A percentile compares a stretch with the other conserved stretches of the same genome.
These are phyloP conservation scores for Veloporphyrellus conicus DNA, from an alignment of 1,284 basidiomycete species.

Conservation along the genomic window DNA sequence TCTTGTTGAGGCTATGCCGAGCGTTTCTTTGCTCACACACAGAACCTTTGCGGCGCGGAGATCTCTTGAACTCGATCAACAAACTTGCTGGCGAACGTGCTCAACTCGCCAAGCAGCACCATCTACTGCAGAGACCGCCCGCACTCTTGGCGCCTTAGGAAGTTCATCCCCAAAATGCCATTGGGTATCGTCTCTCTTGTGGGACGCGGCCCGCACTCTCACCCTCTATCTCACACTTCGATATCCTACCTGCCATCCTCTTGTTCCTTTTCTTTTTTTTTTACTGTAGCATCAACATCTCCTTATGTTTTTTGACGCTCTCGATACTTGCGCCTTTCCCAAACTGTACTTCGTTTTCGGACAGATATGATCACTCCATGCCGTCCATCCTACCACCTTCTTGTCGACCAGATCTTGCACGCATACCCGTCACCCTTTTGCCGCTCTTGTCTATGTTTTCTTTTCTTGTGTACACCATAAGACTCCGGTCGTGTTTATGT, in stretches of 20 bases:
- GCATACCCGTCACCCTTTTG: too few species aligned
- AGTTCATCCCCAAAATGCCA: slow-evolving; percentile 2
- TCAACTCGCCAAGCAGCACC: slow-evolving; percentile 31
- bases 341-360: too few species aligned
- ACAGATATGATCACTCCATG: too few species aligned
- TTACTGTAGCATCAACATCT: too few species aligned
- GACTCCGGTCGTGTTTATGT: too few species aligned
- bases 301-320: too few species aligned
- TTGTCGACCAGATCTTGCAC: too few species aligned
- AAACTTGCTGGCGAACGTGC: slow-evolving; percentile 57
- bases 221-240: slow-evolving; percentile 1
- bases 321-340: too few species aligned
- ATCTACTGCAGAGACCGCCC: slow-evolving; percentile 32
- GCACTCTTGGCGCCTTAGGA: slow-evolving; percentile 28
- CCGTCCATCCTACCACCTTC: too few species aligned
- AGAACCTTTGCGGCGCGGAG: slow-evolving; percentile 73
- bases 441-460: too few species aligned
- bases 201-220: not conserved
- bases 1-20: slow-evolving; percentile 1
- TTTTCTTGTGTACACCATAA: too few species aligned
- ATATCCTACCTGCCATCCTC: slow-evolving; percentile 18
- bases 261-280: too few species aligned
- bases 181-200: not conserved
- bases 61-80: slow-evolving; percentile 73
- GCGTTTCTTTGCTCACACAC: slow-evolving; percentile 1